A percentile compares a stretch with the other conserved stretches of the same genome.
Evolutionary conservation across 2,329 filamentous ascomycete genomes (phyloP).

Genomic region (Diplodia seriata): DNA sequence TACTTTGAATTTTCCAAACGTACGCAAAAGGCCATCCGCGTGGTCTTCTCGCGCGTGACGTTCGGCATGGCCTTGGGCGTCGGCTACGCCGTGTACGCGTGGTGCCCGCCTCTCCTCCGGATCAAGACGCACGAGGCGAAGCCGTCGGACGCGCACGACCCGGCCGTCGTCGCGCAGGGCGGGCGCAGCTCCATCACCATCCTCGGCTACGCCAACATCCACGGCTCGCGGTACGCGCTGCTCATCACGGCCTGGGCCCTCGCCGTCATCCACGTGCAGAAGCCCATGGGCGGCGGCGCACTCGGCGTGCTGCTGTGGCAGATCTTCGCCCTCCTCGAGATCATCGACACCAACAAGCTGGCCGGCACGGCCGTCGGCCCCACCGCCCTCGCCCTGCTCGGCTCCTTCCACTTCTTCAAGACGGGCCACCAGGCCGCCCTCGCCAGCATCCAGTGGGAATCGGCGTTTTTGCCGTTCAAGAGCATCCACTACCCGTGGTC

Average conservation of each 20-base stretch:
- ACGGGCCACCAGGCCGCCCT: constrained; percentile 93
- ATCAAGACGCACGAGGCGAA: constrained; percentile 59
- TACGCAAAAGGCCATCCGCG: constrained; percentile 74
- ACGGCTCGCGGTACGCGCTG: constrained; percentile 88
- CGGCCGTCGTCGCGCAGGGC: constrained; percentile 40
- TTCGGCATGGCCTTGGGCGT: constrained; percentile 82
- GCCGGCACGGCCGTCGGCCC: constrained; percentile 76
- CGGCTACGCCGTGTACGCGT: constrained; percentile 83
- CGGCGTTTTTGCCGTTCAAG: constrained; percentile 86
- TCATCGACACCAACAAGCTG: constrained; percentile 65
- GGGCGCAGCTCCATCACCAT: constrained; percentile 67
- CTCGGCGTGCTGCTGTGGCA: constrained; percentile 86
- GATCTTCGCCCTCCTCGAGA: constrained; percentile 76
- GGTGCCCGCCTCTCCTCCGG: constrained; percentile 82
- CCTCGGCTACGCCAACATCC: constrained; percentile 90
- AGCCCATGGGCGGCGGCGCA: constrained; percentile 91
- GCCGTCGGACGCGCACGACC: constrained; percentile 39
- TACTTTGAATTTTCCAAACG: constrained; percentile 72
- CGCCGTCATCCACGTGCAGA: constrained; percentile 80
- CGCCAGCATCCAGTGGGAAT: constrained; percentile 92
- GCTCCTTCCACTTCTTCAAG: constrained; percentile 95
- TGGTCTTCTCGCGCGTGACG: constrained; percentile 79
- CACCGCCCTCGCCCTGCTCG: constrained; percentile 82
- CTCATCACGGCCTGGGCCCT: constrained; percentile 80
- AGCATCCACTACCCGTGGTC: constrained; percentile 88